phyloP scores from a whole-genome alignment of 1,284 basidiomycete genomes.

The Leucoagaricus sp. region DNA sequence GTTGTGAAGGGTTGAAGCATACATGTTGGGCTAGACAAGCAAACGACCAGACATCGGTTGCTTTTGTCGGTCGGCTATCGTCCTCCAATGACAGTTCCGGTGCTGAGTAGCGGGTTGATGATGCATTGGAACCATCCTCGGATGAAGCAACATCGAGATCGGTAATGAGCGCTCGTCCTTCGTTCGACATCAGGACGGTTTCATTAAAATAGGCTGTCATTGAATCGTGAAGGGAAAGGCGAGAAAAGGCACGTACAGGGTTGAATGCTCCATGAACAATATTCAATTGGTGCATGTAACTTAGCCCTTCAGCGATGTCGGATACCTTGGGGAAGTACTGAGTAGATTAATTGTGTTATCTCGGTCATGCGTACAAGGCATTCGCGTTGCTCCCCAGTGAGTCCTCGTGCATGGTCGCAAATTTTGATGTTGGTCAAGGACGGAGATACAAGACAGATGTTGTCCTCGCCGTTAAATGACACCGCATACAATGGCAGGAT shows the following conservation, averaged over 20 bases:
- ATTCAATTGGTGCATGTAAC: neutral
- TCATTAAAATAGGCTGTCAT: neutral
- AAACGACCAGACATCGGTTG: neutral
- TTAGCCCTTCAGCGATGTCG: neutral
- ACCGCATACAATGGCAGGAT: neutral
- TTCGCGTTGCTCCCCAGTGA: neutral
- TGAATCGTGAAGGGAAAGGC: neutral
- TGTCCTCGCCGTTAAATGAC: neutral
- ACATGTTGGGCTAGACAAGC: neutral
- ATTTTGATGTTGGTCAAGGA: neutral
- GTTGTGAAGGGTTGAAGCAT: neutral
- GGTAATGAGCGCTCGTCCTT: neutral
- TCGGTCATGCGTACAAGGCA: neutral
- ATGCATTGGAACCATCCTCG: neutral
- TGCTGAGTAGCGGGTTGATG: neutral
- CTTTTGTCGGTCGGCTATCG: neutral
- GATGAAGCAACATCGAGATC: neutral
- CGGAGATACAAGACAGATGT: neutral
- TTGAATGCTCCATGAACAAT: neutral
- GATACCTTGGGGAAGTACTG: neutral
- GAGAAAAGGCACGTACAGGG: neutral
- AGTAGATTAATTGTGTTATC: too few relatives aligned
- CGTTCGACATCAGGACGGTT: neutral
- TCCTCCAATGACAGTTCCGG: neutral
- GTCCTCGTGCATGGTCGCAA: neutral